Conservation (phyloP, 306 rosid genomes). For the Ceratonia siliqua region DNA sequence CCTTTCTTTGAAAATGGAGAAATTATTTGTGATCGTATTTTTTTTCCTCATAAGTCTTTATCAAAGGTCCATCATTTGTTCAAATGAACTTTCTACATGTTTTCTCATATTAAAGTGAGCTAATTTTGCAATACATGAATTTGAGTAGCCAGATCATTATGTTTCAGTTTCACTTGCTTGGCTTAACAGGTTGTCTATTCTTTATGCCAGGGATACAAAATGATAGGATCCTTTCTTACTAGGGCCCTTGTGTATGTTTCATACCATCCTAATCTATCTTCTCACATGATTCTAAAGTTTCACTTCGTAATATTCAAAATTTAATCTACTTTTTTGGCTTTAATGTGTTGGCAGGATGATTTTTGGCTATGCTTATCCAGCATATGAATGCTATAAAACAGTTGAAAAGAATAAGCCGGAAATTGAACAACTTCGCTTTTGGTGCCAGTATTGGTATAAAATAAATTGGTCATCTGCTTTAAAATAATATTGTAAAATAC, state of each 20-base stretch:
- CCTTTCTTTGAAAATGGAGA: neutral
- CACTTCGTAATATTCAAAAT: conserved; percentile 6
- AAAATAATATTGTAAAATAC: neutral
- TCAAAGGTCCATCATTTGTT: neutral
- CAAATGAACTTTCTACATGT: neutral
- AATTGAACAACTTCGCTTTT: conserved; percentile 88
- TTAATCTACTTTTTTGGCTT: neutral
- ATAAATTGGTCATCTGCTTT: neutral
- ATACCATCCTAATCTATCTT: neutral
- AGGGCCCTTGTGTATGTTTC: conserved; percentile 86
- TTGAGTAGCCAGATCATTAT: neutral
- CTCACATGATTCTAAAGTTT: conserved; percentile 8
- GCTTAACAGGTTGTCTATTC: conserved; percentile 33
- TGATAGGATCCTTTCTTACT: conserved; percentile 92
- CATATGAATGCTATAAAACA: conserved; percentile 93
- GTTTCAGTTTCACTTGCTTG: conserved; percentile 27
- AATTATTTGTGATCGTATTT: neutral
- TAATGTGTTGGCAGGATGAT: conserved; percentile 66
- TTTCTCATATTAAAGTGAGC: neutral
- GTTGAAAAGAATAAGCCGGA: conserved; percentile 91
- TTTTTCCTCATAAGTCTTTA: neutral
- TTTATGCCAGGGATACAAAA: conserved; percentile 61
- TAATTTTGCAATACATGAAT: neutral
- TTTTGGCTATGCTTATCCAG: conserved; percentile 99
- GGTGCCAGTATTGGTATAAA: conserved; percentile 96